These are phyloP conservation scores for Parastagonospora nodorum DNA, from an alignment of 2,329 filamentous ascomycete species.

Conservation along the genomic window DNA sequence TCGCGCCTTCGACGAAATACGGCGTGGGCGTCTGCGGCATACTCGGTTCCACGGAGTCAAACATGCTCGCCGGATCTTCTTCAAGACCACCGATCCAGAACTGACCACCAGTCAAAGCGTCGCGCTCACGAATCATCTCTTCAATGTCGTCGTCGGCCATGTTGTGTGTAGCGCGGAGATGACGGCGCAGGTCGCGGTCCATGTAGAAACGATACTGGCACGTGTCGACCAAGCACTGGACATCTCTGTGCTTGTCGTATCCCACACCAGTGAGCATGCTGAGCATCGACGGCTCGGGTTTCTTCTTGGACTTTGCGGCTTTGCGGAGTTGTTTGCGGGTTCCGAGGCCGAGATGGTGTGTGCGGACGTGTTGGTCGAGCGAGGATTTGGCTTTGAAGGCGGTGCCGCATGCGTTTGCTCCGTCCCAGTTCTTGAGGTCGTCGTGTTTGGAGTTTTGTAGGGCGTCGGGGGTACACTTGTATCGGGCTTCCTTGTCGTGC, in stretches of 20 bases:
- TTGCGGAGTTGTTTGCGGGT: slow-evolving; percentile 45
- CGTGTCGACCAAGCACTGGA: slow-evolving; percentile 56
- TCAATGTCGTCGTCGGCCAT: slow-evolving; percentile 42
- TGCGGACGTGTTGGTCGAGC: slow-evolving; percentile 83
- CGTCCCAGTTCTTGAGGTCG: slow-evolving; percentile 66
- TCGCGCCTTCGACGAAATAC: slow-evolving; percentile 21
- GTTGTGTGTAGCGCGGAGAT: slow-evolving; percentile 55
- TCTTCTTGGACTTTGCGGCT: slow-evolving; percentile 44
- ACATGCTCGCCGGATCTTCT: slow-evolving; percentile 25
- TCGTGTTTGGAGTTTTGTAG: slow-evolving; percentile 59
- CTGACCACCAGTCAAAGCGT: slow-evolving; percentile 49
- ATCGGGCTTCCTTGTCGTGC: slow-evolving; percentile 74
- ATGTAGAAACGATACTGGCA: slow-evolving; percentile 63
- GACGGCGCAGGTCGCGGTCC: slow-evolving; percentile 62
- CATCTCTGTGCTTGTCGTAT: slow-evolving; percentile 56
- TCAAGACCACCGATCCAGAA: slow-evolving; percentile 53
- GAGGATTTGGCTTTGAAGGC: slow-evolving; percentile 77
- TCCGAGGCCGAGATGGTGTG: slow-evolving; percentile 72
- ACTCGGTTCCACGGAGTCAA: slow-evolving; percentile 35
- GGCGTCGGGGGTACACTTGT: slow-evolving; percentile 76
- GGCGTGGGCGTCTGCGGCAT: slow-evolving; percentile 39
- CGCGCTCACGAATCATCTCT: slow-evolving; percentile 46
- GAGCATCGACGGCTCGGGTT: slow-evolving; percentile 32
- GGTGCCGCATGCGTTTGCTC: slow-evolving; percentile 71
- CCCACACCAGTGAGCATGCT: slow-evolving; percentile 62